Conservation (phyloP, 2,329 filamentous ascomycete species). For the Uncinocarpus reesii region DNA sequence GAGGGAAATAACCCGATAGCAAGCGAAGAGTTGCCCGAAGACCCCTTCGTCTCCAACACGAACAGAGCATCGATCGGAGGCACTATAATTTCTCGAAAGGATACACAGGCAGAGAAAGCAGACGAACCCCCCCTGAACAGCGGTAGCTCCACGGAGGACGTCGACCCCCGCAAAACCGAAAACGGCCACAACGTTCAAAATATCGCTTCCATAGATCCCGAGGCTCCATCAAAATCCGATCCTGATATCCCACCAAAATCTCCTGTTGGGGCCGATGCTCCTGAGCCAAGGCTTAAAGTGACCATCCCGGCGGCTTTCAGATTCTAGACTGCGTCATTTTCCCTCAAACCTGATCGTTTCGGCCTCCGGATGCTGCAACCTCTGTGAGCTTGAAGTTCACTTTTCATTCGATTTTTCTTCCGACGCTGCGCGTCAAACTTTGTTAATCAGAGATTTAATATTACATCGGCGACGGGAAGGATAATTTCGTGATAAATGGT, state of each 20-base stretch:
- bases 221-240: background rate
- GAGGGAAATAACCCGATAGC: background rate
- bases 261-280: background rate
- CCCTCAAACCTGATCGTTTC: too few species aligned
- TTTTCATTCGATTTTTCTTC: background rate
- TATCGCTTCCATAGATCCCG: background rate
- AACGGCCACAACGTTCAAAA: background rate
- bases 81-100: constrained; percentile 14
- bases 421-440: constrained; percentile 1
- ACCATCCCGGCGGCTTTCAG: constrained; percentile 1
- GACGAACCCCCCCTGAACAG: background rate
- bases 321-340: background rate
- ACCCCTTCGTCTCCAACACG: constrained; percentile 18
- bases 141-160: too few species aligned
- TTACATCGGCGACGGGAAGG: too few species aligned
- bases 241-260: background rate
- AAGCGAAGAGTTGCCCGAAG: constrained; percentile 10
- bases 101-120: constrained; percentile 1
- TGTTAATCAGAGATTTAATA: background rate
- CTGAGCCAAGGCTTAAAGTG: constrained; percentile 15
- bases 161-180: too few species aligned
- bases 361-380: too few species aligned
- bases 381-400: background rate
- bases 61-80: constrained; percentile 17
- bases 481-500: background rate